Percentiles rank a stretch among this genome's conserved stretches.
phyloP scores from a whole-genome alignment of 2,329 filamentous ascomycete species.

The Aspergillus sp. region DNA sequence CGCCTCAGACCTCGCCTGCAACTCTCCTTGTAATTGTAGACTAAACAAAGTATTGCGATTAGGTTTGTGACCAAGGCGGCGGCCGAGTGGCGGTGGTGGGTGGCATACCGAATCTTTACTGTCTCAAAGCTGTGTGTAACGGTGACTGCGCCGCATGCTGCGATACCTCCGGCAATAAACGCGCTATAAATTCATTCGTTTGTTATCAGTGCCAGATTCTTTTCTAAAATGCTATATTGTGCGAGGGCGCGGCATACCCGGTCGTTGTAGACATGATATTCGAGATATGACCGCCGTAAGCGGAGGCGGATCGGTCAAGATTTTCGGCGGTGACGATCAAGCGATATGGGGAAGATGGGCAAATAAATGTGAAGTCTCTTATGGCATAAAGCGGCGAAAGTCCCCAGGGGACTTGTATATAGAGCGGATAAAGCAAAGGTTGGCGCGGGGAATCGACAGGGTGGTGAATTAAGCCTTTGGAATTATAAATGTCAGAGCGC shows the following conservation, averaged over 20 bases:
- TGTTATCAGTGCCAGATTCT: constrained; percentile 1
- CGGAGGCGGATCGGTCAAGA: constrained; percentile 10
- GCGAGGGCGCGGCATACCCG: constrained; percentile 38
- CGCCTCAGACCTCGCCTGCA: constrained; percentile 81
- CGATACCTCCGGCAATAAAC: constrained; percentile 94
- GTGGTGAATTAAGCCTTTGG: neutral
- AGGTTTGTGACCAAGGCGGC: neutral
- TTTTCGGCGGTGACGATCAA: neutral
- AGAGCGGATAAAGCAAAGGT: neutral
- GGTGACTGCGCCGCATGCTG: constrained; percentile 94
- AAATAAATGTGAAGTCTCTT: neutral
- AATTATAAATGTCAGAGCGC: neutral
- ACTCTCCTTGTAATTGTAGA: constrained; percentile 93
- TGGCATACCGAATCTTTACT: constrained; percentile 85
- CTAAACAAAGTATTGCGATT: constrained; percentile 47
- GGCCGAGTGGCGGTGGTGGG: neutral
- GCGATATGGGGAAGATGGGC: neutral
- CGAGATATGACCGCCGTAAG: constrained; percentile 15
- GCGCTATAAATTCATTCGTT: constrained; percentile 52
- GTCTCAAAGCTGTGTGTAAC: constrained; percentile 98
- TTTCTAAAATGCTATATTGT: neutral
- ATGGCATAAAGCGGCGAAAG: neutral
- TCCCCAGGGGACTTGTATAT: neutral
- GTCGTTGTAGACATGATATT: constrained; percentile 55
- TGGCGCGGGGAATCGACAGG: neutral